Evolutionary conservation across 768 basidiomycete species (phyloP).

Genomic region (Suillus brevipes): DNA sequence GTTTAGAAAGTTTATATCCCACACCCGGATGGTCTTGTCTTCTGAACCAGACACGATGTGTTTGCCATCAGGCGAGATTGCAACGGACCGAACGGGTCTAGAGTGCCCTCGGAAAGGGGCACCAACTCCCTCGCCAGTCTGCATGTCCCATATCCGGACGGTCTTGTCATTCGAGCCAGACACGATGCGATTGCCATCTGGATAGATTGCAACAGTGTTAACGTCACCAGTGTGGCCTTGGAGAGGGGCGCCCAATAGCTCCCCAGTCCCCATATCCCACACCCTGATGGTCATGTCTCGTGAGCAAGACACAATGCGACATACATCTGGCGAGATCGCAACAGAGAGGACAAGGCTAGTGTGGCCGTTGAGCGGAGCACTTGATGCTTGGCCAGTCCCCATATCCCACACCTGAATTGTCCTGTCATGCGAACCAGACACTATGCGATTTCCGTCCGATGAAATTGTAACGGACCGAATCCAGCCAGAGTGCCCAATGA

Average conservation of each 20-base stretch:
- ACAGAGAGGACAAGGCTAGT: not conserved
- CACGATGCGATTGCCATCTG: not conserved
- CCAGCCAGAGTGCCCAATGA: not conserved
- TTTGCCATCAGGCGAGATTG: constrained; percentile 14
- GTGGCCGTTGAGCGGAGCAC: not conserved
- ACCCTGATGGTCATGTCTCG: not conserved
- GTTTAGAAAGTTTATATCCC: not conserved
- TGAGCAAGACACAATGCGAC: not conserved
- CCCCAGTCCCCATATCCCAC: not conserved
- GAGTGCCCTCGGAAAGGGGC: constrained; percentile 5
- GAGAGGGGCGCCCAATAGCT: not conserved
- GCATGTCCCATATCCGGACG: not conserved
- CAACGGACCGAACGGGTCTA: constrained; percentile 7
- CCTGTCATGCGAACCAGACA: not conserved
- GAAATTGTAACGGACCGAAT: not conserved
- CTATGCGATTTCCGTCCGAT: not conserved
- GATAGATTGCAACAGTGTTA: not conserved
- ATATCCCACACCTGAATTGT: not conserved
- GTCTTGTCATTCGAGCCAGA: constrained; percentile 1
- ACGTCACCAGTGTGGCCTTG: not conserved
- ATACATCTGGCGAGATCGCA: not conserved
- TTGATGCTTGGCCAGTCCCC: not conserved
- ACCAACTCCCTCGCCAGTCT: not conserved
- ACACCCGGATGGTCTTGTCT: constrained; percentile 3
- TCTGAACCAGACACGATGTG: not conserved